A percentile compares a stretch with the other conserved stretches of the same genome.
Conservation (phyloP, 257 asterid genomes). For the Cruciata laevipes region DNA sequence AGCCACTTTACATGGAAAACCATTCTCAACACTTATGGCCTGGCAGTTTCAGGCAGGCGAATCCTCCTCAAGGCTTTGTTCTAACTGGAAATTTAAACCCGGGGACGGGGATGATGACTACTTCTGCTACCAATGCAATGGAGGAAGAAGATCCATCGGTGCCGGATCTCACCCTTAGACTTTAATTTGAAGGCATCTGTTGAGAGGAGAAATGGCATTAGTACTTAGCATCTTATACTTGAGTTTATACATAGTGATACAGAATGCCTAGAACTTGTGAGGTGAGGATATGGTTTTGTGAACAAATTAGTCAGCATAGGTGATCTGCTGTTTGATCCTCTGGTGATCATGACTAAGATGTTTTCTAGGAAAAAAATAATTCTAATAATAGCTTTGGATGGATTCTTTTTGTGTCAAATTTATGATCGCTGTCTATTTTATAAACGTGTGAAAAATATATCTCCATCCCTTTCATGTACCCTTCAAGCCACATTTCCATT, state of each 20-base stretch:
- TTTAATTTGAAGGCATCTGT: constrained; percentile 34
- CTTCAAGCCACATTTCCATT: too few species aligned
- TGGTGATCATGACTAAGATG: constrained; percentile 7
- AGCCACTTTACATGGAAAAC: constrained; percentile 35
- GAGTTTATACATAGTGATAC: constrained; percentile 18
- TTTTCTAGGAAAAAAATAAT: not conserved
- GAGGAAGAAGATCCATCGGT: constrained; percentile 20
- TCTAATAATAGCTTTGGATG: not conserved
- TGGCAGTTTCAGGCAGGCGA: constrained; percentile 42
- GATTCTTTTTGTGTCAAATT: not conserved
- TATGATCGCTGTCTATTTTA: not conserved
- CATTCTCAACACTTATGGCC: constrained; percentile 44
- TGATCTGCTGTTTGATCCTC: constrained; percentile 1
- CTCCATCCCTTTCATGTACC: not conserved
- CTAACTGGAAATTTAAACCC: constrained; percentile 21
- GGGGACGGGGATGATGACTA: constrained; percentile 14
- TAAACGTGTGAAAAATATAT: not conserved
- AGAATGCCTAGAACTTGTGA: constrained; percentile 10
- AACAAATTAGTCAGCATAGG: constrained; percentile 2
- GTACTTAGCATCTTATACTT: constrained; percentile 9
- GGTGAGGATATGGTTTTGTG: not conserved
- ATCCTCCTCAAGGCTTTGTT: constrained; percentile 19
- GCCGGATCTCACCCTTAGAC: constrained; percentile 59
- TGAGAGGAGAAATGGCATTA: constrained; percentile 13
- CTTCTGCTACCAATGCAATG: constrained; percentile 6